Evolutionary conservation across 495 filamentous ascomycete genomes (phyloP).

Genomic region (Aspergillus olivimuriae): DNA sequence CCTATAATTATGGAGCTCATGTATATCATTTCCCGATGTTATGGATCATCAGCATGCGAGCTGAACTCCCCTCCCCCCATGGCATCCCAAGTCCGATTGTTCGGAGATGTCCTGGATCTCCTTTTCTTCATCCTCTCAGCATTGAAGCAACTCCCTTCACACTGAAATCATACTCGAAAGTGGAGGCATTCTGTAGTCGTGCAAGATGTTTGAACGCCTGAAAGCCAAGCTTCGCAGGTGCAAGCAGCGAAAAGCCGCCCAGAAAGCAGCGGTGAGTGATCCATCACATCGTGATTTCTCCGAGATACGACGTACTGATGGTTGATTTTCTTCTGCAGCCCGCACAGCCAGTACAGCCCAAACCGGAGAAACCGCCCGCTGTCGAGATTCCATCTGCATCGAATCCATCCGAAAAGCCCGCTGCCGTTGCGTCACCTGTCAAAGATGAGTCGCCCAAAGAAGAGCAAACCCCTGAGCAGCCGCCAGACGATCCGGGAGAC

Average conservation of each 20-base stretch:
- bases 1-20: background rate
- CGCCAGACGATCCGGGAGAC: background rate
- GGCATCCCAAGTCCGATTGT: no score
- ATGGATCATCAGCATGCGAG: background rate
- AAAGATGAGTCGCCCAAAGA: background rate
- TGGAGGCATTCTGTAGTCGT: background rate
- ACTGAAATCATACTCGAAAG: no score
- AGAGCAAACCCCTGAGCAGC: background rate
- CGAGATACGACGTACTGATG: background rate
- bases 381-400: background rate
- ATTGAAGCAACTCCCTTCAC: no score
- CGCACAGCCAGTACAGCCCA: background rate
- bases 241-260: background rate
- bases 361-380: background rate
- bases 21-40: background rate
- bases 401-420: background rate
- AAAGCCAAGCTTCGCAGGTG: background rate
- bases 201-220: background rate
- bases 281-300: background rate
- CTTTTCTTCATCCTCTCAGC: no score
- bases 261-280: background rate
- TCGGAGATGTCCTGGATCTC: no score
- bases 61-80: background rate
- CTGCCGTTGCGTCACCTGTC: background rate
- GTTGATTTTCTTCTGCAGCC: background rate